Percentiles rank a stretch among this genome's conserved stretches.
Conservation (phyloP, 2,329 filamentous ascomycete genomes). For the Pseudogymnoascus sp. region DNA sequence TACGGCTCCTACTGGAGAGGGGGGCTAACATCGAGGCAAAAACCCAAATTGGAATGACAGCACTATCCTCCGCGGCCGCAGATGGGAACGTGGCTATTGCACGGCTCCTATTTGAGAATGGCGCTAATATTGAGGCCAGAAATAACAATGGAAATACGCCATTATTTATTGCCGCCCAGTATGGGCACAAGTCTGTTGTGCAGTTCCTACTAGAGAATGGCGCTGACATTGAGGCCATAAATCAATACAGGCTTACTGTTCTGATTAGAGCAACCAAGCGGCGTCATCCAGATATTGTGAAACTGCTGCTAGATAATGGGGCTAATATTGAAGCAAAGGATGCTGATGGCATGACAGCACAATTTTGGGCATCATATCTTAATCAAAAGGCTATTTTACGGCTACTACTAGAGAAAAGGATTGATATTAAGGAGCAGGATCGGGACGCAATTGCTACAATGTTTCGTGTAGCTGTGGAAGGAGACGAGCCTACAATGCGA, state of each 20-base stretch:
- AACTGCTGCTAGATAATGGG: not conserved
- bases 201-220: not conserved
- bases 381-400: not conserved
- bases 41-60: not conserved
- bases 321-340: not conserved
- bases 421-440: not conserved
- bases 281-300: not conserved
- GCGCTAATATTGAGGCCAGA: not conserved
- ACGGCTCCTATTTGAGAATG: not conserved
- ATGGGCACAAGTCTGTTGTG: not conserved
- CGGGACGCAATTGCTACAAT: not conserved
- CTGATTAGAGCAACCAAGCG: no score
- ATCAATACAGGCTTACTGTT: not conserved
- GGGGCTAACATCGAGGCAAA: not conserved
- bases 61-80: not conserved
- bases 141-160: no score
- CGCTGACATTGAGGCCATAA: not conserved
- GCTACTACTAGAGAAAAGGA: not conserved
- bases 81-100: not conserved
- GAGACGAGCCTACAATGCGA: not conserved
- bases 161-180: no score
- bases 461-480: not conserved
- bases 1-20: not conserved
- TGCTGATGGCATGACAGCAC: not conserved
- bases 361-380: not conserved